A percentile compares a stretch with the other conserved stretches of the same genome.
phyloP scores from a whole-genome alignment of 345 rosid genomes.

The Excoecaria agallocha region DNA sequence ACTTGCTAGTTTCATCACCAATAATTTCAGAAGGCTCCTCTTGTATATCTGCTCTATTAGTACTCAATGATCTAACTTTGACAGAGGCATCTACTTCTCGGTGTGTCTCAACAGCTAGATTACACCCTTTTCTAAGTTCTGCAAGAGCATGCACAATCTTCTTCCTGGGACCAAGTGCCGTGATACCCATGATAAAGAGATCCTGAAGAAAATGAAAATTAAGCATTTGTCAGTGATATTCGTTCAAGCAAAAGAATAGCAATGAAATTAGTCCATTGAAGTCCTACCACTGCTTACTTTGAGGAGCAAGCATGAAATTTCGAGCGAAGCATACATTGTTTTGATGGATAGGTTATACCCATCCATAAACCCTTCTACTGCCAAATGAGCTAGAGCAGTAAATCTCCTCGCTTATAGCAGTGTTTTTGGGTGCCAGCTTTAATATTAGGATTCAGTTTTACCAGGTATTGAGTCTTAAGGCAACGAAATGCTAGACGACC shows the following conservation, averaged over 20 bases:
- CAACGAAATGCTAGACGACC: neutral
- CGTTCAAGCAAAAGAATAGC: slow-evolving; percentile 3
- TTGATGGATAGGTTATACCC: neutral
- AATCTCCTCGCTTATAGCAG: neutral
- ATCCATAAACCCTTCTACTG: neutral
- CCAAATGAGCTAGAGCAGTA: neutral
- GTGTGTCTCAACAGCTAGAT: slow-evolving; percentile 25
- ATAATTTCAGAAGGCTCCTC: slow-evolving; percentile 30
- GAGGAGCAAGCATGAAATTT: neutral
- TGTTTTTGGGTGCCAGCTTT: neutral
- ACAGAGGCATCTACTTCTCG: slow-evolving; percentile 11
- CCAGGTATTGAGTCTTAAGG: neutral
- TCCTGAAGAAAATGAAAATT: slow-evolving; percentile 40
- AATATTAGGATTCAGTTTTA: neutral
- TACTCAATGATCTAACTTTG: slow-evolving; percentile 23
- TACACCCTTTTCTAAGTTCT: slow-evolving; percentile 42
- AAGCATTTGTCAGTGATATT: neutral
- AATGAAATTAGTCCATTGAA: no score
- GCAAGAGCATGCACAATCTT: slow-evolving; percentile 73
- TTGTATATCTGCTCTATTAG: slow-evolving; percentile 33
- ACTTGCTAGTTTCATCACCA: slow-evolving; percentile 41
- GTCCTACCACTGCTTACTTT: neutral
- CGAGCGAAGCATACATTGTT: neutral
- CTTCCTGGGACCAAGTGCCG: slow-evolving; percentile 92
- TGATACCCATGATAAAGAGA: slow-evolving; percentile 67